phyloP scores from a whole-genome alignment of 257 asterid species.

The Salvia splendens region DNA sequence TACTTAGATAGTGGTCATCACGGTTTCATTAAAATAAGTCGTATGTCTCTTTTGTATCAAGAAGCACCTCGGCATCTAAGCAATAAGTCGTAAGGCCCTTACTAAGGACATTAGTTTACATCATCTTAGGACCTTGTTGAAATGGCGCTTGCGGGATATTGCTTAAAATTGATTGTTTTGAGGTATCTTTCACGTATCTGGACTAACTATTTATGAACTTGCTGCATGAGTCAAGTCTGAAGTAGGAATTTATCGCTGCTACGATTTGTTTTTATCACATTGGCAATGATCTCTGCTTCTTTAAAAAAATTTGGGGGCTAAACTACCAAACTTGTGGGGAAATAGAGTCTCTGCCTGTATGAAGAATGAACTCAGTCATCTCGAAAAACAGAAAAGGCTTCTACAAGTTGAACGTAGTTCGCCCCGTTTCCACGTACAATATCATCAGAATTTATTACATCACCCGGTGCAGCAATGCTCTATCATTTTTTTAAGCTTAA shows the following conservation, averaged over 20 bases:
- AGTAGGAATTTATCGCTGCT: background rate
- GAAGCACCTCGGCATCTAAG: background rate
- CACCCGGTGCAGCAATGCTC: too few species aligned
- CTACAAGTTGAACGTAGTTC: background rate
- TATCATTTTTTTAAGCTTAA: too few species aligned
- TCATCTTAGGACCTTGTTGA: conserved; percentile 1
- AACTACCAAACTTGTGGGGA: background rate
- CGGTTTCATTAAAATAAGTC: background rate
- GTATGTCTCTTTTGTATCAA: background rate
- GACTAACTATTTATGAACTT: background rate
- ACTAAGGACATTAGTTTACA: background rate
- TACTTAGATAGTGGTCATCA: background rate
- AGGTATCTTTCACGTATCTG: background rate
- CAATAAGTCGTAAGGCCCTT: too few species aligned
- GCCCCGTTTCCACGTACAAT: background rate
- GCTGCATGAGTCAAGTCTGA: background rate
- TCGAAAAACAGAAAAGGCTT: background rate
- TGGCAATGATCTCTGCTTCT: background rate
- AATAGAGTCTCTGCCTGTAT: background rate
- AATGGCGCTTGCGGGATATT: background rate
- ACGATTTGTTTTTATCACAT: background rate
- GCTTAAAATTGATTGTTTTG: background rate
- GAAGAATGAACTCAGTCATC: background rate
- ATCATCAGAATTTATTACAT: conserved; percentile 11
- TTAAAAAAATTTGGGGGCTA: background rate